Percentiles rank a stretch among this genome's conserved stretches.
These are phyloP conservation scores for Xerocomus potaroensis DNA, from an alignment of 768 basidiomycete species.

Conservation along the genomic window DNA sequence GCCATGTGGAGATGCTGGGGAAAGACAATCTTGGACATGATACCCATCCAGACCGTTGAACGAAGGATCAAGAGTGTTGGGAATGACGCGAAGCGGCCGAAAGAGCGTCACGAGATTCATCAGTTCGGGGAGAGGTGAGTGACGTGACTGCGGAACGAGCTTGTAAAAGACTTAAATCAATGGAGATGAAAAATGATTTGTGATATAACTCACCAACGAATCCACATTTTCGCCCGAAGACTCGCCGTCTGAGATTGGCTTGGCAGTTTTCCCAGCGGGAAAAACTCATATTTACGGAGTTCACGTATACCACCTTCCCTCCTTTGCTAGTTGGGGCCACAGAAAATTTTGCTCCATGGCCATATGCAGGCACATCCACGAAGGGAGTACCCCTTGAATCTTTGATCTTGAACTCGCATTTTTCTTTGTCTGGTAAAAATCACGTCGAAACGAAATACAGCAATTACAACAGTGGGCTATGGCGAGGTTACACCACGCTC, in stretches of 20 bases:
- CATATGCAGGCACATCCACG: slow-evolving; percentile 41
- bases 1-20: slow-evolving; percentile 2
- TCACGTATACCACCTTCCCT: slow-evolving; percentile 74
- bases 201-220: slow-evolving; percentile 50
- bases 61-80: slow-evolving; percentile 64
- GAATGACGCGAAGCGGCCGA: slow-evolving; percentile 68
- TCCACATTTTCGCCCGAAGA: slow-evolving; percentile 49
- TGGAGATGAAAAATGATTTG: not conserved
- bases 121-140: slow-evolving; percentile 86
- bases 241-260: slow-evolving; percentile 35
- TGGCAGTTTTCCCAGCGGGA: slow-evolving; percentile 50
- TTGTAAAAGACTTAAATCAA: slow-evolving; percentile 23
- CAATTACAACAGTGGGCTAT: slow-evolving; percentile 88
- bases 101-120: slow-evolving; percentile 78
- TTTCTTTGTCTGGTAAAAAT: too few species aligned
- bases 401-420: too few species aligned
- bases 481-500: slow-evolving; percentile 90
- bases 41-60: slow-evolving; percentile 59
- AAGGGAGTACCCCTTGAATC: too few species aligned
- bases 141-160: slow-evolving; percentile 82
- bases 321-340: slow-evolving; percentile 35
- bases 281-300: slow-evolving; percentile 71
- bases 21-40: slow-evolving; percentile 63
- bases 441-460: too few species aligned
- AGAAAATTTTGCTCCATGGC: slow-evolving; percentile 5